Percentiles rank a stretch among this genome's conserved stretches.
phyloP scores from a whole-genome alignment of 2,329 filamentous ascomycete genomes.

The Cladosporium austrohemisphaericum region DNA sequence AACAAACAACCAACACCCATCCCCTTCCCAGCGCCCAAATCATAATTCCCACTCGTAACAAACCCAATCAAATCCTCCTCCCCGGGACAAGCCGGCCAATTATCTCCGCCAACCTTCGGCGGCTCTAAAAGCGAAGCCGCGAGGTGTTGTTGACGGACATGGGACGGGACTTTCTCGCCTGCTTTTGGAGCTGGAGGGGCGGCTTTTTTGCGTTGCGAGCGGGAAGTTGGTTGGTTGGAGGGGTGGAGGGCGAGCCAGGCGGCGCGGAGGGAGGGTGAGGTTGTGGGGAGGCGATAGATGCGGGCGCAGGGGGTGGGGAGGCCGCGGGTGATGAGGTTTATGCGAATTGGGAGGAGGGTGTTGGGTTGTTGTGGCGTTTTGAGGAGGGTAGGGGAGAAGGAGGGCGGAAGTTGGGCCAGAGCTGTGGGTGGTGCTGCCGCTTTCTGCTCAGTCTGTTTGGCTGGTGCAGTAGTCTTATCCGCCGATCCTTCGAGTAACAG shows the following conservation, averaged over 20 bases:
- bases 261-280: conserved; percentile 51
- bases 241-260: conserved; percentile 67
- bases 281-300: conserved; percentile 75
- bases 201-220: conserved; percentile 21
- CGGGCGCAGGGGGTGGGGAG: conserved; percentile 68
- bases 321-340: conserved; percentile 68
- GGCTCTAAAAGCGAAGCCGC: conserved; percentile 43
- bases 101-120: conserved; percentile 32
- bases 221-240: conserved; percentile 16
- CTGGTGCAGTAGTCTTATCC: not conserved
- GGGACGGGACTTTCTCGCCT: conserved; percentile 35
- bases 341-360: conserved; percentile 56
- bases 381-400: conserved; percentile 24
- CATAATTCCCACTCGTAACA: conserved; percentile 81
- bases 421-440: not conserved
- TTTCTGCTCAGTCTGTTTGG: not conserved
- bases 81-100: conserved; percentile 66
- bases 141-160: conserved; percentile 42
- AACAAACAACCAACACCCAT: conserved; percentile 71
- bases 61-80: conserved; percentile 81
- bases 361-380: conserved; percentile 20
- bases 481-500: not conserved
- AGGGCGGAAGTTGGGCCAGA: conserved; percentile 2
- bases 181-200: conserved; percentile 25
- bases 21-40: conserved; percentile 69